These are phyloP conservation scores for Apocynum venetum DNA, from an alignment of 257 asterid genomes.

Conservation along the genomic window DNA sequence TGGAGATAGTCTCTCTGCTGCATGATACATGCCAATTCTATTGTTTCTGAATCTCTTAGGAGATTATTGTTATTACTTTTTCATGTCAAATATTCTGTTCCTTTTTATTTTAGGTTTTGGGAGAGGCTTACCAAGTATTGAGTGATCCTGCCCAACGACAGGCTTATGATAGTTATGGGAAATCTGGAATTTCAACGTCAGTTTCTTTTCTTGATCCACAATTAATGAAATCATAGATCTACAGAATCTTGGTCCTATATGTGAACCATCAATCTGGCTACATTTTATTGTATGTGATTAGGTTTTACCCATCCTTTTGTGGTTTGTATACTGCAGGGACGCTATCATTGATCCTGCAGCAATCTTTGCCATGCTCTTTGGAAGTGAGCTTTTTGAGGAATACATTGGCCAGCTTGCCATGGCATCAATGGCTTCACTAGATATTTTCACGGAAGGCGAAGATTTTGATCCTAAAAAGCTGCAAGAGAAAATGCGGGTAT, in stretches of 20 bases:
- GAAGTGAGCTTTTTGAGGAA: constrained; percentile 99
- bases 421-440: constrained; percentile 99
- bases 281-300: constrained; percentile 6
- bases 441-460: constrained; percentile 77
- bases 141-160: constrained; percentile 91
- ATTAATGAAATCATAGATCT: neutral
- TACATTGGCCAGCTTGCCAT: constrained; percentile 99
- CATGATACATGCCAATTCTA: neutral
- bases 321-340: constrained; percentile 52
- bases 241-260: constrained; percentile 8
- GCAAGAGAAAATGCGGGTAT: constrained; percentile 95
- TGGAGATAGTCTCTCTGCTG: neutral
- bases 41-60: neutral
- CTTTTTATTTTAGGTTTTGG: constrained; percentile 62
- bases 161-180: constrained; percentile 89
- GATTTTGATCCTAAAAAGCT: constrained; percentile 77
- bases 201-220: constrained; percentile 23
- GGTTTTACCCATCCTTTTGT: constrained; percentile 14
- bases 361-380: constrained; percentile 97
- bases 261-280: neutral
- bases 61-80: neutral
- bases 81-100: constrained; percentile 21
- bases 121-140: constrained; percentile 98
- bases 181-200: constrained; percentile 92
- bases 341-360: constrained; percentile 98